Evolutionary conservation across 208 protist genomes (phyloP), one percentile per base, ranked within the genome.

Genomic region (Hexamita inflata): DNA sequence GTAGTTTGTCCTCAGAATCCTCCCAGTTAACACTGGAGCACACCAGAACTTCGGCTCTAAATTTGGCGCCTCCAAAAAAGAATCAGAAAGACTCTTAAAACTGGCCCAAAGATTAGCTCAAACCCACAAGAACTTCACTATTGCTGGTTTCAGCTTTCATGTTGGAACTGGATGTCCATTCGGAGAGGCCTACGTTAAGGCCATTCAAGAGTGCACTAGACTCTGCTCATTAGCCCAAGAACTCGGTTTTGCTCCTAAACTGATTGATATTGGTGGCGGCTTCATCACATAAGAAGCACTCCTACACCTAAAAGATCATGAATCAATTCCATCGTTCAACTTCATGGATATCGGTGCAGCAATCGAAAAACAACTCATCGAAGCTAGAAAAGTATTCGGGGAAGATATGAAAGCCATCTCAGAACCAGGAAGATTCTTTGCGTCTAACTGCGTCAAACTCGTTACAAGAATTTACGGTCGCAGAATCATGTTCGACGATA

Each of bases 111-210:
- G 77, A 19, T 82, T 90, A 7, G 77, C 73, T 11, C 62, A 89
- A 26, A 45, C 83, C 67, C n/a, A n/a, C n/a, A n/a, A n/a, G n/a
- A n/a, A n/a, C n/a, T n/a, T n/a, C n/a, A n/a, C n/a, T n/a, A 75
- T 92, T n/a, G 80, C 86, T 28, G 89, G 89, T 74, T 80, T 92
- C 39, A 82, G 73, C 80, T 92, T 90, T 84, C 89, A 92, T 77
- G 88, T 90, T 28, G 89, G 89, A 53, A 83, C 76, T 68, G 87
- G 88, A 41, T 90, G 86, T 77, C 68, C 65, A 38, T 79, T 77
- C 24, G 57, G 82, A 19, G 35, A 77, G 32, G 77, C 86, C 28
- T 92, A 83, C 40, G 75, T 45, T 32, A 65, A 81, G 40, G 86
- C 89, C 2, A 53, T 91, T 1, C 38, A 0, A 0, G 57, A 77